phyloP scores from a whole-genome alignment of 257 asterid species.

The Capsicum pubescens region DNA sequence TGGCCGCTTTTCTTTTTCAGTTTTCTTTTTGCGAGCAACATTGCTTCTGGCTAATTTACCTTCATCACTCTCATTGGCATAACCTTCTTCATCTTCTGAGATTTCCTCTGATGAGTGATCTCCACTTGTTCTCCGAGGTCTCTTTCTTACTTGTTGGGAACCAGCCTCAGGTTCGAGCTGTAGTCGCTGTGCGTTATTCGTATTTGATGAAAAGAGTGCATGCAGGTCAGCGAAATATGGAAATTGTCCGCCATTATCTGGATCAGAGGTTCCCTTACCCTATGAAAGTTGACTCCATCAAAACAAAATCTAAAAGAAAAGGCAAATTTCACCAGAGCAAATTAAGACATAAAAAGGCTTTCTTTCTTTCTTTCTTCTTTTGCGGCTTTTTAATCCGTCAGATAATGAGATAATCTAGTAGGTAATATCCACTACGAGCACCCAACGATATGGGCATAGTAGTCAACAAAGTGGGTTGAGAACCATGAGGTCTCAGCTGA shows the following conservation, averaged over 20 bases:
- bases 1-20: slow-evolving; percentile 39
- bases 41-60: slow-evolving; percentile 34
- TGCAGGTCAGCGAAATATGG: slow-evolving; percentile 66
- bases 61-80: slow-evolving; percentile 44
- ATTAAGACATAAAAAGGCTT: not conserved
- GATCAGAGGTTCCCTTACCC: slow-evolving; percentile 57
- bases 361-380: not conserved
- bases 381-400: not conserved
- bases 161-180: slow-evolving; percentile 36
- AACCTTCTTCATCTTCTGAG: slow-evolving; percentile 36
- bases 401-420: slow-evolving; percentile 1
- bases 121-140: slow-evolving; percentile 35
- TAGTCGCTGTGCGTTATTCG: slow-evolving; percentile 42
- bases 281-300: slow-evolving; percentile 32
- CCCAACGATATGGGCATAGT: not conserved
- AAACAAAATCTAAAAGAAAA: not conserved
- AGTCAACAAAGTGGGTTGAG: too few species aligned
- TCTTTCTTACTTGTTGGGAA: slow-evolving; percentile 43
- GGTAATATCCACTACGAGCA: not conserved
- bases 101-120: slow-evolving; percentile 46
- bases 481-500: too few species aligned
- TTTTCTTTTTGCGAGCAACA: slow-evolving; percentile 42
- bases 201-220: slow-evolving; percentile 51
- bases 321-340: not conserved
- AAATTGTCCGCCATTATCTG: slow-evolving; percentile 45